Conservation (phyloP, 257 asterid genomes). For the Nicotiana undulata region DNA sequence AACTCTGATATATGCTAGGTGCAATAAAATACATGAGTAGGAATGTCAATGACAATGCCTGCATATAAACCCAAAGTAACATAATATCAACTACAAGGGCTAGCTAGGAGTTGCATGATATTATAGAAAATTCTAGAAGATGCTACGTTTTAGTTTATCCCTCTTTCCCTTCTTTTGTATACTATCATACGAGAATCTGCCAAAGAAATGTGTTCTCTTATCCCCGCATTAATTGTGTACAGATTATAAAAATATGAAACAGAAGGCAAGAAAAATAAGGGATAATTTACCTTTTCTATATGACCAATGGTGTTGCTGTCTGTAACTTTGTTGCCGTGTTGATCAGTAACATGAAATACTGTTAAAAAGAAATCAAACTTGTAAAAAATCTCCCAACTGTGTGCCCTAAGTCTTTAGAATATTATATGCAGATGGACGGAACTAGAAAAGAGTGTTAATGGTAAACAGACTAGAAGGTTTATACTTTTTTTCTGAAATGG, state of each 20-base stretch:
- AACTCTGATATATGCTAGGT: not conserved
- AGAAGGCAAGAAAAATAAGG: constrained; percentile 2
- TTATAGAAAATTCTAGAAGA: not conserved
- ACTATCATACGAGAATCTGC: not conserved
- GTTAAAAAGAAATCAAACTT: constrained; percentile 22
- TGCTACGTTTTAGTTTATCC: not conserved
- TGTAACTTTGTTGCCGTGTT: constrained; percentile 69
- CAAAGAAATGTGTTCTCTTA: not conserved
- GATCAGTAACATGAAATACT: constrained; percentile 97
- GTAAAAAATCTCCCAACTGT: not conserved
- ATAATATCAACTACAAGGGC: not conserved
- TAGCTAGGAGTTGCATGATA: not conserved
- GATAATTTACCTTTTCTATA: constrained; percentile 67
- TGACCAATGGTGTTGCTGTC: constrained; percentile 61
- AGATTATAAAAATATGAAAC: not conserved
- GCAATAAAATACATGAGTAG: not conserved
- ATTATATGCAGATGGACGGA: not conserved
- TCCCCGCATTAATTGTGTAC: not conserved
- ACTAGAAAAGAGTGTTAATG: not conserved
- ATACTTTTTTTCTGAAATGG: not conserved
- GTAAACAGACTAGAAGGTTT: not conserved
- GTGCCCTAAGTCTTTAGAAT: not conserved
- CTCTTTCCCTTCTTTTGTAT: constrained; percentile 6
- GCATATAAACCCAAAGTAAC: not conserved
- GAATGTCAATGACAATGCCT: not conserved